Base-by-base conservation (phyloP, 2,329 filamentous ascomycete species). In the Fusarium nelsonii region DNA sequence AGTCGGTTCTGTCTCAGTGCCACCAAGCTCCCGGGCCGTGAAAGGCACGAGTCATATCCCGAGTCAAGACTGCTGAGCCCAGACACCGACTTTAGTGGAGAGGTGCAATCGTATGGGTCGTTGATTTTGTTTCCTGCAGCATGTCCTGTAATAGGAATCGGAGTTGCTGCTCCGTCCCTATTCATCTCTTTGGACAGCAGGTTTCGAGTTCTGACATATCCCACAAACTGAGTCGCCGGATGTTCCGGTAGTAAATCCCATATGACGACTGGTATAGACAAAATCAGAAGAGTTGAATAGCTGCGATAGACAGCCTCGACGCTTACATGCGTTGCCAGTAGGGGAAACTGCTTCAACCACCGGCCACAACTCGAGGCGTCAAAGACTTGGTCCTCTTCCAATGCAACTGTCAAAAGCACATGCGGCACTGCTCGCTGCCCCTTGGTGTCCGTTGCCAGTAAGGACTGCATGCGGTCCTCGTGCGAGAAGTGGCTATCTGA, bases 311-410 rank as follows among this genome's bases (percentile, higher is more conserved):
- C 65, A 37, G 64, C 71, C 54, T 74, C 72, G 18, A 74, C 59
- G 28, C 65, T 73, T 15, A 71, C 72, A 16, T 59, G 71, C 46
- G 68, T 74, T 46, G 72, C 72, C 34, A 74, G 59, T 40, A 74
- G 72, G 49, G 72, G 72, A 46, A 74, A 74, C 48, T 74, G 72
- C 65, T 74, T 74, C n/a, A 74, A 28, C 72, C 72, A 74, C 57
- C 72, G 72, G 55, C 58, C 53, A 23, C 72, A 74, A 56, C 69
- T 74, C 8, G 67, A 63, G 18, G 72, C 67, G 62, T 74, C 72
- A 10, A 73, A 60, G 30, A 71, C 63, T 49, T 74, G 72, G 28
- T 74, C 64, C 46, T 74, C 72, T 50, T 74, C 72, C 14, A 74
- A 45, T 20, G 71, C 67, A 53, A 74, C 63, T n/a, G 65, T 74